phyloP scores from a whole-genome alignment of 2,329 filamentous ascomycete genomes.

The Phyllosticta citribraziliensis region DNA sequence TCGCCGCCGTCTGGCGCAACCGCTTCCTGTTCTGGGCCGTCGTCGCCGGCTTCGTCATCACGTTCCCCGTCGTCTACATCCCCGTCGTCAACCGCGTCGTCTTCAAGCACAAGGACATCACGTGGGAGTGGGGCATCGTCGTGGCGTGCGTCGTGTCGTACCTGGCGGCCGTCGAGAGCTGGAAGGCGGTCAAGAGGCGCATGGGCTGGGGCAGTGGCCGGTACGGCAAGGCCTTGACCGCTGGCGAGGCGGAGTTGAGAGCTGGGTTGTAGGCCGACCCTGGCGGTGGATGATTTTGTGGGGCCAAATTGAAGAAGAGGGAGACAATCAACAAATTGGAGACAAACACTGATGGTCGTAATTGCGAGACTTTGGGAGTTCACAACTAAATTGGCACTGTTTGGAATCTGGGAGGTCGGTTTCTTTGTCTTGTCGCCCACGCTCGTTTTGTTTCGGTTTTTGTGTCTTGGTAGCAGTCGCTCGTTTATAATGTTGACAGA shows the following conservation, averaged over 20 bases:
- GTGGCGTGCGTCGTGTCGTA: slow-evolving; percentile 32
- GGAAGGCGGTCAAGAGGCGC: slow-evolving; percentile 36
- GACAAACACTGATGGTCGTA: neutral
- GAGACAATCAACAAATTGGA: neutral
- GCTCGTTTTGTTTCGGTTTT: neutral
- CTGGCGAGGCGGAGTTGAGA: slow-evolving; percentile 27
- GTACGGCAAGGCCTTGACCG: slow-evolving; percentile 18
- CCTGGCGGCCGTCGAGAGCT: slow-evolving; percentile 32
- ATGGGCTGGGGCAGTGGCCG: slow-evolving; percentile 25
- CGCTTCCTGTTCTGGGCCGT: slow-evolving; percentile 37
- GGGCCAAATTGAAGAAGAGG: neutral
- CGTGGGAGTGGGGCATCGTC: slow-evolving; percentile 39
- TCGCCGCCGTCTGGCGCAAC: slow-evolving; percentile 32
- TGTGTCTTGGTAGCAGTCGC: neutral
- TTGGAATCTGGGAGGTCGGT: neutral
- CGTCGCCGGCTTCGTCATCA: slow-evolving; percentile 29
- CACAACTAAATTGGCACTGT: neutral
- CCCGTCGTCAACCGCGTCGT: slow-evolving; percentile 36
- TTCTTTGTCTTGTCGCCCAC: neutral
- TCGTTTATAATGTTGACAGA: neutral
- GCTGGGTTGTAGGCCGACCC: slow-evolving; percentile 15
- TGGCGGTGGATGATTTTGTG: neutral
- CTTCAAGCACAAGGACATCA: slow-evolving; percentile 35
- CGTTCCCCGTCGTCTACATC: slow-evolving; percentile 37
- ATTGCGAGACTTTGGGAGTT: neutral